Conservation (phyloP, 805 yeast species). For the Blastobotrys parvus region DNA sequence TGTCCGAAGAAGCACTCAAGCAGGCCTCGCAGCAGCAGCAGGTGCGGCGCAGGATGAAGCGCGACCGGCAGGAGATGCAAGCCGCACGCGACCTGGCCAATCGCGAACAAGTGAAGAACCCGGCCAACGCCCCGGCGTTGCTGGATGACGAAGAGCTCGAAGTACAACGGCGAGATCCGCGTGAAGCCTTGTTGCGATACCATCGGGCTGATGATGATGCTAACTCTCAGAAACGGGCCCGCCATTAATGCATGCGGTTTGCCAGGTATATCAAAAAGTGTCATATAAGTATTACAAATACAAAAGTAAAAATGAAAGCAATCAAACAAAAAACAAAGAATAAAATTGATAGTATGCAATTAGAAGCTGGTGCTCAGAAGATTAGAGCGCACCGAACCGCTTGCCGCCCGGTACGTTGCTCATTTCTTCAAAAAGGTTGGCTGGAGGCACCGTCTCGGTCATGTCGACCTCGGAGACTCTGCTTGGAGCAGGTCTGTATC, state of each 20-base stretch:
- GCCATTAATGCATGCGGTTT: no score
- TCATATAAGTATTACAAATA: no score
- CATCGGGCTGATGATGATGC: no score
- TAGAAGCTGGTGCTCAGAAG: no score
- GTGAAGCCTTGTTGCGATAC: slow-evolving; percentile 27
- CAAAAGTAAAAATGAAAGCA: slow-evolving; percentile 1
- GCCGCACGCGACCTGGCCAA: not conserved
- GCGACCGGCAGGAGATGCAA: slow-evolving; percentile 16
- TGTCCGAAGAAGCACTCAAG: slow-evolving; percentile 19
- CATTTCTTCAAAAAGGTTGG: slow-evolving; percentile 38
- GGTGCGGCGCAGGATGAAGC: slow-evolving; percentile 8
- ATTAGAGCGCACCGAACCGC: no score
- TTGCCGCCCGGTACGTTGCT: no score
- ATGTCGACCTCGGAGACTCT: slow-evolving; percentile 54
- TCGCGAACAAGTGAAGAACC: not conserved
- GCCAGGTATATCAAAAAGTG: no score
- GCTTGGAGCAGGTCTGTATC: slow-evolving; percentile 40
- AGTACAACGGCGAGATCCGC: slow-evolving; percentile 20
- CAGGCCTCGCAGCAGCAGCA: slow-evolving; percentile 1
- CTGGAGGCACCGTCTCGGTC: slow-evolving; percentile 57
- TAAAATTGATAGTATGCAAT: no score
- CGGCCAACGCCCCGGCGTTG: no score
- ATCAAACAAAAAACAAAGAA: slow-evolving; percentile 1
- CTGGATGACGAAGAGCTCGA: slow-evolving; percentile 14
- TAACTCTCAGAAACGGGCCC: slow-evolving; percentile 26